A percentile compares a stretch with the other conserved stretches of the same genome.
Evolutionary conservation across 345 rosid genomes (phyloP).

Genomic region (Heritiera littoralis): DNA sequence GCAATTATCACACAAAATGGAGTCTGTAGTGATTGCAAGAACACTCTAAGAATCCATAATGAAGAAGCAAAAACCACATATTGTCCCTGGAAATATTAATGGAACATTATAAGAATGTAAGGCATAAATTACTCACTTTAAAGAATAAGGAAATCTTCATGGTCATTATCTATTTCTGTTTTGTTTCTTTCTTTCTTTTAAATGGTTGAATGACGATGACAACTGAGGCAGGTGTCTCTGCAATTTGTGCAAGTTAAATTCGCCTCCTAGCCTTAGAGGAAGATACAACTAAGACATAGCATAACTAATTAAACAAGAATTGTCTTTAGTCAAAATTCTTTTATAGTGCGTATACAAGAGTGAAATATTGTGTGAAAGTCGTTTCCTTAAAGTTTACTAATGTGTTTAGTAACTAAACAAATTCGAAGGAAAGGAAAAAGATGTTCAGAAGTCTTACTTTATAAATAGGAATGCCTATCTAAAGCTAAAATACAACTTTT

Average conservation of each 20-base stretch:
- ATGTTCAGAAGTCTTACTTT: no score
- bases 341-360: neutral
- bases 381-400: neutral
- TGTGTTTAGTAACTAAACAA: neutral
- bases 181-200: neutral
- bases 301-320: neutral
- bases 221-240: neutral
- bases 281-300: neutral
- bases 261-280: neutral
- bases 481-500: no score
- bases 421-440: no score
- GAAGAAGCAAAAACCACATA: neutral
- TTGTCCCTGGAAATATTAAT: neutral
- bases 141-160: no score
- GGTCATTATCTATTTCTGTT: neutral
- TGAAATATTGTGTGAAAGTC: neutral
- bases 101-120: neutral
- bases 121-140: neutral
- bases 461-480: no score
- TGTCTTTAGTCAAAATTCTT: neutral
- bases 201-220: neutral
- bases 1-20: conserved; percentile 72
- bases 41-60: neutral
- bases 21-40: conserved; percentile 44
- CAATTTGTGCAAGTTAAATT: neutral